Evolutionary conservation across 352 stramenopile species (phyloP), one percentile per base, ranked within the genome.

Genomic region (Globisporangium perplexum): DNA sequence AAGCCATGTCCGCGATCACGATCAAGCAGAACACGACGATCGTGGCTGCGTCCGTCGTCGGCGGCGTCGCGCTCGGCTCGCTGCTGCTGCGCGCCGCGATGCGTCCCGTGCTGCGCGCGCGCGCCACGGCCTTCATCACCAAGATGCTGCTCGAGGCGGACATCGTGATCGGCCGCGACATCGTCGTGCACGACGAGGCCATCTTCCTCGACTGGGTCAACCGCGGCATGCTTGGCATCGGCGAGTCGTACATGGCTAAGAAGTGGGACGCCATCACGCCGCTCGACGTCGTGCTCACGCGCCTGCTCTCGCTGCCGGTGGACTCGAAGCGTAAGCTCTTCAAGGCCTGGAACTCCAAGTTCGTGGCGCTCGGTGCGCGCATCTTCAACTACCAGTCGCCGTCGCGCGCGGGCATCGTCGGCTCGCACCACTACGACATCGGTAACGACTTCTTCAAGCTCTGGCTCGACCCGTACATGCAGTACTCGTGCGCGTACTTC

Each of bases 401-500:
- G 6, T 90, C 80, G 59, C 78, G 83, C 31, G 80, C 83, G 24
- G 80, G 83, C 17, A 93, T 93, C 26, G 83, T 93, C 47, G 83
- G 80, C 39, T 78, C 80, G 36, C 78, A 90, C 74, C 83, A 93
- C 69, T 93, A 93, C 67, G 83, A 93, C 62, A 74, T 93, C 35
- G 83, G 83, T 55, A 93, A 93, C 68, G 83, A 93, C 62, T 93
- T 93, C 50, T 93, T 91, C 73, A 88, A 91, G 73, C 78, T 91
- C 59, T 93, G 83, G 83, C 68, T 93, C 10, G 83, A 91, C 73
- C 80, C 78, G 26, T 82, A 87, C 68, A 89, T 93, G 77, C 83
- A 93, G 63, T 93, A 93, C 73, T 90, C 78, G 65, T 91, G 83
- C 63, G 83, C 72, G 36, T 93, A 93, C 66, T 93, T 69, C 68